Evolutionary conservation across 371 early-diverging fungal genomes (phyloP), one percentile per base, ranked within the genome.

Genomic region (Haplosporangium sp.): DNA sequence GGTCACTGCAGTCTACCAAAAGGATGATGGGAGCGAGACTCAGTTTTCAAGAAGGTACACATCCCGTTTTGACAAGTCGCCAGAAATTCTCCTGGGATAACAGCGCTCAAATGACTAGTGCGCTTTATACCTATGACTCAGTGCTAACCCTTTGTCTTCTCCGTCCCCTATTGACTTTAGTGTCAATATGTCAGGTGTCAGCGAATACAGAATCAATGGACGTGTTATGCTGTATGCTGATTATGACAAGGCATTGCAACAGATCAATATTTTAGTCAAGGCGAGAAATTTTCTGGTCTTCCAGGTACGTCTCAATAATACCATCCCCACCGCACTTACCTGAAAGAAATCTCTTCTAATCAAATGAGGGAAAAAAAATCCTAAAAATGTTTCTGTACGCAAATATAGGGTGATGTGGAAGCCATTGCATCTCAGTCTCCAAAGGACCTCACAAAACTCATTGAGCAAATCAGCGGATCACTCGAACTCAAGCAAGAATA

Each of bases 281-380:
- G 96, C 99, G 5, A 88, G 93, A 64, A 99, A 99, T 85, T 99
- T 99, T 85, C 84, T 99, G 56, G 99, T 99, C 10, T 99, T 99
- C 79, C 99, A 99, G 86, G 91, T 90, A 81, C 45, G 45, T 16
- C 16, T 45, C 45, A n/a, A n/a, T n/a, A n/a, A n/a, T n/a, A n/a
- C n/a, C n/a, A n/a, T n/a, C n/a, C n/a, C n/a, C n/a, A n/a, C n/a
- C n/a, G 55, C 11, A 16, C 21, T 18, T 52, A 57, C 45, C 18
- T 18, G 1, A 40, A n/a, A 29, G n/a, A 48, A 18, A 18, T 21
- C 9, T n/a, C n/a, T n/a, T n/a, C n/a, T n/a, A n/a, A n/a, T n/a
- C n/a, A n/a, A n/a, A n/a, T n/a, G n/a, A n/a, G n/a, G n/a, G n/a
- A 46, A 14, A 12, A 46, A 12, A 46, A 1, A 46, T 46, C 5